phyloP scores from a whole-genome alignment of 305 asterid species.

The Plantago lanceolata region DNA sequence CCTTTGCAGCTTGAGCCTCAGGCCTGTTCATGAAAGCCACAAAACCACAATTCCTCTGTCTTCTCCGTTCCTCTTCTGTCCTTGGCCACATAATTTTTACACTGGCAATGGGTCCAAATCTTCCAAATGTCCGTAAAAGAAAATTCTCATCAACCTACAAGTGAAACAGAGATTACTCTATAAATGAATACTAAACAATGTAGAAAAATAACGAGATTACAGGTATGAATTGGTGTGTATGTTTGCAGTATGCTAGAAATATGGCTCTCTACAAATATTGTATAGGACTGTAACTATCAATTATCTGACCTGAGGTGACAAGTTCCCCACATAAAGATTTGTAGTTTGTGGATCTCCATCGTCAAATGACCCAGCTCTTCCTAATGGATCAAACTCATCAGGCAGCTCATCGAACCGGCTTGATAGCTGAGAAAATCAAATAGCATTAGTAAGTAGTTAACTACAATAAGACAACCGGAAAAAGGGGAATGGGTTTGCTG shows the following conservation, averaged over 20 bases:
- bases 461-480: constrained; percentile 14
- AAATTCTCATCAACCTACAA: constrained; percentile 86
- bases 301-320: constrained; percentile 73
- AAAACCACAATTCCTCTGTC: constrained; percentile 92
- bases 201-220: constrained; percentile 5
- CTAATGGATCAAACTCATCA: constrained; percentile 85
- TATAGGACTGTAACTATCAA: constrained; percentile 4
- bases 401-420: constrained; percentile 94
- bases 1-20: constrained; percentile 90
- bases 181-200: constrained; percentile 4
- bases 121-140: constrained; percentile 88
- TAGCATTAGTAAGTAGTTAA: constrained; percentile 20
- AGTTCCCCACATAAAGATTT: constrained; percentile 87
- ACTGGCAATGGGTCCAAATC: constrained; percentile 97
- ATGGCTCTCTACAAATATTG: constrained; percentile 7
- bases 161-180: constrained; percentile 15
- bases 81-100: constrained; percentile 99
- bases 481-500: neutral
- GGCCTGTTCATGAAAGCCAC: constrained; percentile 90
- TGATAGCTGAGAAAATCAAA: constrained; percentile 51
- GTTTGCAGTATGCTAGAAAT: neutral
- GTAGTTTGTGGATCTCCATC: constrained; percentile 97
- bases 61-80: constrained; percentile 82
- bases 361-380: constrained; percentile 85
- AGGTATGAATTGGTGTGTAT: neutral